Conservation (phyloP, 2,329 filamentous ascomycete species). For the Alternaria novae-zelandiae region DNA sequence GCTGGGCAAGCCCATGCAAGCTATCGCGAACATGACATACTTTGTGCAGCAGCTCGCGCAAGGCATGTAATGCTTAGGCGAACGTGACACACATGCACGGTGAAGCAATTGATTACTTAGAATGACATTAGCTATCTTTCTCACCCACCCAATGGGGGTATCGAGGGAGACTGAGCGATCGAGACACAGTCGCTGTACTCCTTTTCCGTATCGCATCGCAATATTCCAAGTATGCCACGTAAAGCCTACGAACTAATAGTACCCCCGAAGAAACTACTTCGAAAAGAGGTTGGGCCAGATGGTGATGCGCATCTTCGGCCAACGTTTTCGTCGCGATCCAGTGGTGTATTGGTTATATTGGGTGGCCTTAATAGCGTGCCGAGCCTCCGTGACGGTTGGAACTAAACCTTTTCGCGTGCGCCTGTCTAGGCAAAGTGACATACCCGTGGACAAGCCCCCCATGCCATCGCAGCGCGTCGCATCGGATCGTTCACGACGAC, state of each 20-base stretch:
- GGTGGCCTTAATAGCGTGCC: neutral
- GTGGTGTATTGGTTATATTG: neutral
- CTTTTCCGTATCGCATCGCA: neutral
- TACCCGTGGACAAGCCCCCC: neutral
- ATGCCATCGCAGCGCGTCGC: neutral
- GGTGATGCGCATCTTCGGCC: neutral
- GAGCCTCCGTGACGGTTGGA: neutral
- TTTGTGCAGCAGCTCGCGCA: neutral
- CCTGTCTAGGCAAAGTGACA: neutral
- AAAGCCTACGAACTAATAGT: neutral
- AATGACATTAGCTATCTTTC: neutral
- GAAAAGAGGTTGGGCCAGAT: neutral
- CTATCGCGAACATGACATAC: neutral
- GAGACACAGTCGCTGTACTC: neutral
- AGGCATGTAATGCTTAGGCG: neutral
- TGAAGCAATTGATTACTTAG: neutral
- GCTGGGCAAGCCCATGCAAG: neutral
- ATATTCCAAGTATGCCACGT: neutral
- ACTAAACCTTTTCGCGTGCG: neutral
- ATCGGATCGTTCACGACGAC: neutral
- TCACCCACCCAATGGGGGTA: neutral
- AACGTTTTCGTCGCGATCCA: neutral
- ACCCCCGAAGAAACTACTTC: neutral
- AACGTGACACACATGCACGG: neutral
- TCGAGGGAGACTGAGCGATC: neutral